A percentile compares a stretch with the other conserved stretches of the same genome.
Evolutionary conservation across 495 filamentous ascomycete species (phyloP).

Genomic region (Saxophila tyrrhenica): DNA sequence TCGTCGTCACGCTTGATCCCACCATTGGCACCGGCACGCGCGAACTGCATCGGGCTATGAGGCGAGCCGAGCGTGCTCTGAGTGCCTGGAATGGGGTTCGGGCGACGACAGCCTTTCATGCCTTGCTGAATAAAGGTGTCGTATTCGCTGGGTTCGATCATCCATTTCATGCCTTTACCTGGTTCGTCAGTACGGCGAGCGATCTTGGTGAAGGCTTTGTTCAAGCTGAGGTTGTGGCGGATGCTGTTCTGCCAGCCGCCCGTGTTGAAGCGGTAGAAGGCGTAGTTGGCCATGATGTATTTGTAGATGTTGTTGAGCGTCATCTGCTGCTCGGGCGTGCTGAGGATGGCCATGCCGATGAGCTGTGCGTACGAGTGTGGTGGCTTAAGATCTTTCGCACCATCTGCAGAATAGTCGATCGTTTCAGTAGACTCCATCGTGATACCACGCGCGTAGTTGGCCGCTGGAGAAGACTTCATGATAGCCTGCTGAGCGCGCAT

Average conservation of each 20-base stretch:
- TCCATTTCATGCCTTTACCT: slow-evolving; percentile 98
- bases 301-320: slow-evolving; percentile 83
- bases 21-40: not conserved
- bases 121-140: slow-evolving; percentile 61
- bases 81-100: slow-evolving; percentile 15
- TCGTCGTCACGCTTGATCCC: slow-evolving; percentile 11
- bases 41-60: slow-evolving; percentile 7
- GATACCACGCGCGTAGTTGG: slow-evolving; percentile 50
- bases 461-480: slow-evolving; percentile 16
- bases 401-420: slow-evolving; percentile 76
- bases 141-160: slow-evolving; percentile 65
- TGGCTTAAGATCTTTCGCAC: slow-evolving; percentile 80
- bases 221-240: slow-evolving; percentile 87
- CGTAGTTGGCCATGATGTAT: slow-evolving; percentile 78
- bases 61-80: slow-evolving; percentile 18
- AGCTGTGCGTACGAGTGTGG: slow-evolving; percentile 93
- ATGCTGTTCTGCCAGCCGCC: slow-evolving; percentile 98
- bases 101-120: slow-evolving; percentile 24
- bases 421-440: slow-evolving; percentile 64
- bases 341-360: slow-evolving; percentile 90
- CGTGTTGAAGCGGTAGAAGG: slow-evolving; percentile 75
- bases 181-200: slow-evolving; percentile 87
- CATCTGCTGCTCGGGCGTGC: slow-evolving; percentile 69
- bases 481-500: slow-evolving; percentile 13
- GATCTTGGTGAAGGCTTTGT: slow-evolving; percentile 85